phyloP scores from a whole-genome alignment of 2,329 filamentous ascomycete species.

The Huntiella bhutanensis region DNA sequence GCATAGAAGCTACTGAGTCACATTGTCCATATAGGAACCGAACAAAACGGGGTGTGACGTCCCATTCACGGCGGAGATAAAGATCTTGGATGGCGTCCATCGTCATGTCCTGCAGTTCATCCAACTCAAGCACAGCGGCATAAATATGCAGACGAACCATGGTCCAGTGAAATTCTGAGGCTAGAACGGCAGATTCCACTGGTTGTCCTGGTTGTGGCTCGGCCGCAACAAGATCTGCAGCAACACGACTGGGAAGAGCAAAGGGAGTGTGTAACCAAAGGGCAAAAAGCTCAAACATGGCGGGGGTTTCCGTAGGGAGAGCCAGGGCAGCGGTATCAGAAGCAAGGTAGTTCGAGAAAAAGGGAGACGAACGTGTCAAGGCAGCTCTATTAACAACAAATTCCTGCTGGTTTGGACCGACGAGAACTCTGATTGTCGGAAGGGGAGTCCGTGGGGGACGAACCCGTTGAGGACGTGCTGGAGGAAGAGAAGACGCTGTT shows the following conservation, averaged over 20 bases:
- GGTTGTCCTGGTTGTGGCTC: slow-evolving; percentile 11
- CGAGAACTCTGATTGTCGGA: slow-evolving; percentile 21
- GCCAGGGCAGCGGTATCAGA: slow-evolving; percentile 21
- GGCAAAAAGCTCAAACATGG: slow-evolving; percentile 34
- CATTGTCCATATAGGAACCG: slow-evolving; percentile 35
- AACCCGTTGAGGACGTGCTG: background rate
- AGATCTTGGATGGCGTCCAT: slow-evolving; percentile 41
- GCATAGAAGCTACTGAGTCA: slow-evolving; percentile 28
- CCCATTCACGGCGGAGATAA: slow-evolving; percentile 39
- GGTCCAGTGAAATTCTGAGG: slow-evolving; percentile 32
- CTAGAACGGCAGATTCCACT: slow-evolving; percentile 15
- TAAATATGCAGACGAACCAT: slow-evolving; percentile 39
- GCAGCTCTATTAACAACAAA: slow-evolving; percentile 27
- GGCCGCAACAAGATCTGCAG: slow-evolving; percentile 20
- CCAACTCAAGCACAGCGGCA: slow-evolving; percentile 30
- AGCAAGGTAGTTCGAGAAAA: slow-evolving; percentile 29
- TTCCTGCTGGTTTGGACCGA: slow-evolving; percentile 23
- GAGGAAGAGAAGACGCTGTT: background rate
- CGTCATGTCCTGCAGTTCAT: slow-evolving; percentile 33
- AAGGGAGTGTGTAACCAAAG: slow-evolving; percentile 24
- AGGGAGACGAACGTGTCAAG: slow-evolving; percentile 27
- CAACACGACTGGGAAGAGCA: slow-evolving; percentile 24
- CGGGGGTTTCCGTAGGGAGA: slow-evolving; percentile 27
- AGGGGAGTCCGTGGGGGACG: background rate
- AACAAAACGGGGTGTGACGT: slow-evolving; percentile 32